Evolutionary conservation across 2,329 filamentous ascomycete species (phyloP).

Genomic region (Colletotrichum magnum): DNA sequence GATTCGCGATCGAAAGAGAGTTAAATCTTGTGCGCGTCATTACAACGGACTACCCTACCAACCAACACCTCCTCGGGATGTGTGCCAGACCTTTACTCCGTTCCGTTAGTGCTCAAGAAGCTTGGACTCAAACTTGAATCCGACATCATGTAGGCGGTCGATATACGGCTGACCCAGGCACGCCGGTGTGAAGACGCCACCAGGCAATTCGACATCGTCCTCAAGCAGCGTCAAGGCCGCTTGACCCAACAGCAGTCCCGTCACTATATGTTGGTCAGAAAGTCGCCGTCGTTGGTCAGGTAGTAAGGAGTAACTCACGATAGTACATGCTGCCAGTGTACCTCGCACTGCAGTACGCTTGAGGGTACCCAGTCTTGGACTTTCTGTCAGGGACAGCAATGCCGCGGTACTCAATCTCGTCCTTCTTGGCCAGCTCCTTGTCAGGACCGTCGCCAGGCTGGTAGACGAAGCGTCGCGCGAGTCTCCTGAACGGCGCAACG

Average conservation of each 20-base stretch:
- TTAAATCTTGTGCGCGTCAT: constrained; percentile 20
- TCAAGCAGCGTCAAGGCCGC: constrained; percentile 76
- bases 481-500: constrained; percentile 59
- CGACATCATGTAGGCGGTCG: constrained; percentile 71
- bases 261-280: constrained; percentile 63
- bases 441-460: constrained; percentile 70
- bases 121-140: constrained; percentile 74
- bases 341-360: constrained; percentile 68
- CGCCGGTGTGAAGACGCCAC: constrained; percentile 80
- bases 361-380: constrained; percentile 54
- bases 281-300: background rate
- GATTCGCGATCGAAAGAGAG: constrained; percentile 13
- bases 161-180: constrained; percentile 78
- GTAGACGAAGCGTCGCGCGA: constrained; percentile 60
- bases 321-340: constrained; percentile 75
- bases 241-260: constrained; percentile 74
- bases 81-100: background rate
- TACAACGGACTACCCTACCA: constrained; percentile 5
- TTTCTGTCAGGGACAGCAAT: constrained; percentile 73
- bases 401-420: constrained; percentile 75
- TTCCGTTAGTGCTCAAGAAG: constrained; percentile 51
- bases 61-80: background rate
- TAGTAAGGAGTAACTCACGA: constrained; percentile 60
- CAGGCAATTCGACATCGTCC: constrained; percentile 71
- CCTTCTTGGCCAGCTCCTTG: constrained; percentile 67